A percentile compares a stretch with the other conserved stretches of the same genome.
These are phyloP conservation scores for Termitomyces sp. DNA, from an alignment of 768 basidiomycete species.

Conservation along the genomic window DNA sequence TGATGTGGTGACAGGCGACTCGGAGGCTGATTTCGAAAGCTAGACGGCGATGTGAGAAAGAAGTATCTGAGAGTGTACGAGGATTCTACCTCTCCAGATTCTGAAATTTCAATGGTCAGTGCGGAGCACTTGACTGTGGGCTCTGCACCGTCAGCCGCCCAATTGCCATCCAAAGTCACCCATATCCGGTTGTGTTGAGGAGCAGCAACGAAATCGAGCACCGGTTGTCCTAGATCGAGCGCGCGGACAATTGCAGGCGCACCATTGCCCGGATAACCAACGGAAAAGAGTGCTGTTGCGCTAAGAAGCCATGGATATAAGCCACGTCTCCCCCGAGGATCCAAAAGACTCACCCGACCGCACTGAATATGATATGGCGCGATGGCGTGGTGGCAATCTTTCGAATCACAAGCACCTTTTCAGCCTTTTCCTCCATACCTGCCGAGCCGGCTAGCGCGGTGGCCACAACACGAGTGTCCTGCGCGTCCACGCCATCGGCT, in stretches of 20 bases:
- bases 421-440: conserved; percentile 13
- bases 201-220: conserved; percentile 14
- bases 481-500: neutral
- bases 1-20: conserved; percentile 28
- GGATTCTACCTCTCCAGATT: conserved; percentile 31
- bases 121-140: conserved; percentile 5
- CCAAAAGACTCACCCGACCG: conserved; percentile 52
- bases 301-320: conserved; percentile 26
- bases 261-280: conserved; percentile 21
- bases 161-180: conserved; percentile 20
- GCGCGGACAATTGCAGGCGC: conserved; percentile 8
- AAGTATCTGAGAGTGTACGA: neutral
- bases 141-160: conserved; percentile 11
- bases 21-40: conserved; percentile 24
- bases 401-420: conserved; percentile 49
- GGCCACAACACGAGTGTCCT: neutral
- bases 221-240: conserved; percentile 19
- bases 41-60: conserved; percentile 13
- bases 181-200: conserved; percentile 15
- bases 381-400: conserved; percentile 45
- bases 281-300: conserved; percentile 60
- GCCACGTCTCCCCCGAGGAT: neutral
- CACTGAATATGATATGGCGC: conserved; percentile 55
- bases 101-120: conserved; percentile 22
- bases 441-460: neutral